Evolutionary conservation across 768 basidiomycete genomes (phyloP).

Genomic region (Multifurca ochricompacta): DNA sequence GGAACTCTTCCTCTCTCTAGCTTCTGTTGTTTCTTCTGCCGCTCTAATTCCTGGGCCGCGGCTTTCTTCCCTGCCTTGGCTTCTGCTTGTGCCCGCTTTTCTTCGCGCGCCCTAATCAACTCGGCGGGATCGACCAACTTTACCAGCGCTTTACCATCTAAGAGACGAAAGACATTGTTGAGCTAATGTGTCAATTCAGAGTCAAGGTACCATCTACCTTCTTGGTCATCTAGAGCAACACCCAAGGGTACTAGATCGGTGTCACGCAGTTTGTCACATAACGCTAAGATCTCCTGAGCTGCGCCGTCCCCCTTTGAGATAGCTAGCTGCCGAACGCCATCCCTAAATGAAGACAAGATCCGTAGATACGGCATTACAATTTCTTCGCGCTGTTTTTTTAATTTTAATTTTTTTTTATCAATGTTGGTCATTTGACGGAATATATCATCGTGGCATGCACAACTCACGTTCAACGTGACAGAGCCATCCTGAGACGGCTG

Average conservation of each 20-base stretch:
- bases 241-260: conserved; percentile 87
- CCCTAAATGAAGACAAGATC: conserved; percentile 82
- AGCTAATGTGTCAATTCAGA: conserved; percentile 4
- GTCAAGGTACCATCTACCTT: conserved; percentile 44
- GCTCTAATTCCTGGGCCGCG: conserved; percentile 54
- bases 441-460: not conserved
- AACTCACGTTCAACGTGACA: conserved; percentile 45
- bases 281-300: conserved; percentile 70
- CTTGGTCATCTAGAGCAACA: conserved; percentile 93
- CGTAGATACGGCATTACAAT: conserved; percentile 84
- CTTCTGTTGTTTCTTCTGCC: conserved; percentile 61
- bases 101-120: conserved; percentile 78
- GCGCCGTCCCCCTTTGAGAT: conserved; percentile 61
- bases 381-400: conserved; percentile 76
- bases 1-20: conserved; percentile 78
- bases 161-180: conserved; percentile 1
- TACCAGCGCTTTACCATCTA: conserved; percentile 92
- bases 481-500: conserved; percentile 41
- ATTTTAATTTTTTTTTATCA: not conserved
- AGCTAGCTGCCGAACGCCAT: conserved; percentile 76
- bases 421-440: conserved; percentile 5
- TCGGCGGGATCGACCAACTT: conserved; percentile 82
- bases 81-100: conserved; percentile 67
- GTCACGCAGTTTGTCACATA: conserved; percentile 88
- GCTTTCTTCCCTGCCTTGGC: conserved; percentile 79